Conservation (phyloP, 2,329 filamentous ascomycete species). For the Hypoxylon sp. region DNA sequence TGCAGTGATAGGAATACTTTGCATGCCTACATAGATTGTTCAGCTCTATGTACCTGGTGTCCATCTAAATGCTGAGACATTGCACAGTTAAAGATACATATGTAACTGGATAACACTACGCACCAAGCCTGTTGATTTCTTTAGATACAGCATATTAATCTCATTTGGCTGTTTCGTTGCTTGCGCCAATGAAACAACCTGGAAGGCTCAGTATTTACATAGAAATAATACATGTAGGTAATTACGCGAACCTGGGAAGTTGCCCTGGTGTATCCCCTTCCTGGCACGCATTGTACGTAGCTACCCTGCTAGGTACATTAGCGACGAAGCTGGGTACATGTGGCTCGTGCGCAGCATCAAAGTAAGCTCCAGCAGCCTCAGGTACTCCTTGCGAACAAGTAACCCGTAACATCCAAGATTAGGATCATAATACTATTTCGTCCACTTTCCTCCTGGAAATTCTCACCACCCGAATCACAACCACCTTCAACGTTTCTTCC, state of each 20-base stretch:
- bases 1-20: background rate
- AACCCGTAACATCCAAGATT: constrained; percentile 49
- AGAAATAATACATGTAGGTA: constrained; percentile 4
- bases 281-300: background rate
- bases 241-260: background rate
- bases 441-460: constrained; percentile 47
- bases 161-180: constrained; percentile 11
- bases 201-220: background rate
- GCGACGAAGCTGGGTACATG: background rate
- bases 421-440: constrained; percentile 33
- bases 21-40: background rate
- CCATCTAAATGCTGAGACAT: background rate
- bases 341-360: constrained; percentile 41
- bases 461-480: constrained; percentile 38
- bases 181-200: constrained; percentile 17
- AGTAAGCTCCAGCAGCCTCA: constrained; percentile 40
- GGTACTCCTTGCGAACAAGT: constrained; percentile 54
- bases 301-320: background rate
- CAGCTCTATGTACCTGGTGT: background rate
- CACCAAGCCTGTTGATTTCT: background rate
- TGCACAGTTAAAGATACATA: background rate
- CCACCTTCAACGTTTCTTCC: constrained; percentile 41
- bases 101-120: background rate
- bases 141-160: background rate
- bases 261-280: background rate